These are phyloP conservation scores for Caloboletus inedulis DNA, from an alignment of 1,284 basidiomycete genomes.

Conservation along the genomic window DNA sequence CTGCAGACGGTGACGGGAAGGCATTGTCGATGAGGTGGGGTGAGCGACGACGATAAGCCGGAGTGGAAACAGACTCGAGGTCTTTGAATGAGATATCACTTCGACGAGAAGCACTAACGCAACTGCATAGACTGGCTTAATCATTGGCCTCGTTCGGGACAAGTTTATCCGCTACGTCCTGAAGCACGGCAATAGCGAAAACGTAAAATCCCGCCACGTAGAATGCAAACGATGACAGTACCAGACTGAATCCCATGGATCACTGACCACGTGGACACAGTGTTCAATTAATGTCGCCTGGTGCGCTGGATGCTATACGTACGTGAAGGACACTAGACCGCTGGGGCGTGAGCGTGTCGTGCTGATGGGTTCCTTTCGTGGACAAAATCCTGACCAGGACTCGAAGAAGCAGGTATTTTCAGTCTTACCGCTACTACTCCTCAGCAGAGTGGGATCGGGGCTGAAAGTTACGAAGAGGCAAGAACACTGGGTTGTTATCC, in stretches of 20 bases:
- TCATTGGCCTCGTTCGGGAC: not conserved
- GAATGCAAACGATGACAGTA: not conserved
- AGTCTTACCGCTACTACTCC: not conserved
- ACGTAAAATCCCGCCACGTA: not conserved
- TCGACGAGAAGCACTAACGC: not conserved
- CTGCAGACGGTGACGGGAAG: slow-evolving; percentile 25
- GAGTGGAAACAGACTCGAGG: not conserved
- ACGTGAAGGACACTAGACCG: not conserved
- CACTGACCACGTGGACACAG: not conserved
- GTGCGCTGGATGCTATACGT: not conserved
- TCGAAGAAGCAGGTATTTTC: not conserved
- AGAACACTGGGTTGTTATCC: not conserved
- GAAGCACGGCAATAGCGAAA: not conserved
- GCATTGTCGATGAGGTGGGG: slow-evolving; percentile 12
- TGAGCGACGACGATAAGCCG: not conserved
- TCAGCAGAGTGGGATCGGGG: not conserved
- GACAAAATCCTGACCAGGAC: not conserved
- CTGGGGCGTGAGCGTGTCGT: not conserved
- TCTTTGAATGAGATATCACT: not conserved
- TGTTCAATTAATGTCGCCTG: not conserved
- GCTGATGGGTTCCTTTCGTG: not conserved
- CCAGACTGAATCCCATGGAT: not conserved
- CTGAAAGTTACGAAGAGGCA: not conserved
- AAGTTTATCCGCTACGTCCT: not conserved
- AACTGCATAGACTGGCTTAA: not conserved